These are phyloP conservation scores for Cymbopogon citratus DNA, from an alignment of 176 grass and related monocot species.

Conservation along the genomic window DNA sequence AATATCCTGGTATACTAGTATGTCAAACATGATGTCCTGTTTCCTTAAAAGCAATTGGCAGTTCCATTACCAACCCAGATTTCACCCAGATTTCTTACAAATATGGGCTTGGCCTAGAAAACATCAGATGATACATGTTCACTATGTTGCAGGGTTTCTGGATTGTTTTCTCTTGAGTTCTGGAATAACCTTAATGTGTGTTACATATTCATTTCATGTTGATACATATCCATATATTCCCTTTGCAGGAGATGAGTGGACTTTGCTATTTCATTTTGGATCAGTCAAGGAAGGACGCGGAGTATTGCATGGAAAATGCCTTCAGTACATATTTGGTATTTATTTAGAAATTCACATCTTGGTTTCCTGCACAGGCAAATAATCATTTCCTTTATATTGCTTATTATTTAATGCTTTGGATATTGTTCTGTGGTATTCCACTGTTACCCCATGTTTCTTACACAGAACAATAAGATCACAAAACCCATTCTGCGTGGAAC, in stretches of 20 bases:
- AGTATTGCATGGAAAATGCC: slow-evolving; percentile 97
- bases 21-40: slow-evolving; percentile 7
- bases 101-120: neutral
- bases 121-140: neutral
- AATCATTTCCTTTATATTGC: neutral
- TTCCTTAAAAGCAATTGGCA: neutral
- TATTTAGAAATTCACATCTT: slow-evolving; percentile 20
- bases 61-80: neutral
- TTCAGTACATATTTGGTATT: slow-evolving; percentile 88
- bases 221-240: slow-evolving; percentile 1
- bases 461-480: neutral
- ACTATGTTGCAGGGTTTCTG: neutral
- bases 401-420: neutral
- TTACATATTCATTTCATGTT: slow-evolving; percentile 28
- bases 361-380: slow-evolving; percentile 10
- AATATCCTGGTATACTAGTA: neutral
- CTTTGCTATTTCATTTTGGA: slow-evolving; percentile 97
- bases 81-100: neutral
- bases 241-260: slow-evolving; percentile 88
- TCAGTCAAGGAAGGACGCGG: slow-evolving; percentile 93
- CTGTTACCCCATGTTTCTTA: slow-evolving; percentile 1
- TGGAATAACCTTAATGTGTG: slow-evolving; percentile 1
- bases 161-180: neutral
- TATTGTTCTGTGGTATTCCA: neutral
- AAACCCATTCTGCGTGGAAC: slow-evolving; percentile 1